Evolutionary conservation across 352 stramenopile genomes (phyloP), one percentile per base, ranked within the genome.

Genomic region (Phytophthora citricola): DNA sequence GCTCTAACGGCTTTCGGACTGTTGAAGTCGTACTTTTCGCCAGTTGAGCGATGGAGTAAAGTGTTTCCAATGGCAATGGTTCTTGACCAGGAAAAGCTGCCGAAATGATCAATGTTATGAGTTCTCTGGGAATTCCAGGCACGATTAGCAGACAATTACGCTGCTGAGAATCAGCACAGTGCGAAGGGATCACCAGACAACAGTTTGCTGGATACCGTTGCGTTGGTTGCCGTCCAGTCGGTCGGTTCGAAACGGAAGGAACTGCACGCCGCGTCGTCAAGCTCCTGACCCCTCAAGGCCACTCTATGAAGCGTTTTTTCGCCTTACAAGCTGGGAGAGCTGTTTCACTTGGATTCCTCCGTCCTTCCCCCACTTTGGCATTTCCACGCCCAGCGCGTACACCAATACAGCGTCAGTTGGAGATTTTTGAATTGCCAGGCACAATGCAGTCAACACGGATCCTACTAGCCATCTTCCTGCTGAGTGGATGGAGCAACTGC

Each of bases 191-290:
- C 59, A 58, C 10, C 39, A 50, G 3, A 34, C 8, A 3, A 52
- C 39, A 24, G 46, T 36, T 36, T 36, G 8, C 40, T 15, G n/a
- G 17, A 41, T 2, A 51, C 32, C 24, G 51, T 63, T 63, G n/a
- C 3, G 43, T 49, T 60, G 29, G 38, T 46, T 57, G 5, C 29
- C 31, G 9, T 24, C 10, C 34, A 55, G 57, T 63, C 47, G 34
- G 59, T 59, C 58, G 10, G 64, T 71, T 76, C 41, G 41, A 64
- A 73, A 70, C 56, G 66, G 66, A 62, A 63, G 15, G 22, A 52
- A 45, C 53, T 70, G 40, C 38, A 52, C 44, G 12, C 41, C 38
- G 34, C 69, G 61, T 50, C 53, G 67, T 71, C 60, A 74, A 71
- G 60, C 54, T 66, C 54, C 47, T 69, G 22, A 3, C 52, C 45